Conservation (phyloP, 1,284 basidiomycete species). For the Laetiporus sulphureus region DNA sequence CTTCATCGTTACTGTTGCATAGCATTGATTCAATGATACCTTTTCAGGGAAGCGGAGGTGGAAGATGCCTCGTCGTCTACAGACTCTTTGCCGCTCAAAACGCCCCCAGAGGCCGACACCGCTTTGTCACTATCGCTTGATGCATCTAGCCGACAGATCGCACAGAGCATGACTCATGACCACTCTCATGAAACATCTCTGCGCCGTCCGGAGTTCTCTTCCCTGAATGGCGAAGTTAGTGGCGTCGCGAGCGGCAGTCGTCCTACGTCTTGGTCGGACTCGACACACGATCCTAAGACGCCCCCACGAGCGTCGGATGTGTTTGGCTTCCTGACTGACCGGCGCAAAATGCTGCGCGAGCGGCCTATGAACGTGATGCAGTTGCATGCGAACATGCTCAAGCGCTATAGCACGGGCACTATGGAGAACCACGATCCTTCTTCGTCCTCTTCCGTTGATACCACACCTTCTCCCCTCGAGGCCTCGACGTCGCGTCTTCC, state of each 20-base stretch:
- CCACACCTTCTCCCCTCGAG: too few relatives aligned
- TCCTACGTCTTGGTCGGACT: conserved; percentile 4
- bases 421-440: conserved; percentile 6
- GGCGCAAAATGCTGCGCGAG: conserved; percentile 23
- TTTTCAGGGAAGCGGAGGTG: conserved; percentile 13
- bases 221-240: conserved; percentile 67
- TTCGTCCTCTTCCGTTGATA: too few relatives aligned
- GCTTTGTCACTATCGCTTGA: conserved; percentile 9
- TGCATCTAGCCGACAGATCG: too few relatives aligned
- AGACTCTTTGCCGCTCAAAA: conserved; percentile 21
- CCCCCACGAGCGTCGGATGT: conserved; percentile 62
- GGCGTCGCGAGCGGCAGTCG: conserved; percentile 13
- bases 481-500: too few relatives aligned
- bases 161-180: too few relatives aligned
- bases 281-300: conserved; percentile 30
- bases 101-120: conserved; percentile 25
- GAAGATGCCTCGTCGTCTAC: conserved; percentile 21
- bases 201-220: conserved; percentile 49
- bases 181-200: conserved; percentile 10
- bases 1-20: neutral
- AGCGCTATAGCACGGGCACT: too few relatives aligned
- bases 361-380: too few relatives aligned
- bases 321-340: conserved; percentile 55
- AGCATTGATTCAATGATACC: neutral
- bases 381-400: too few relatives aligned